phyloP scores from a whole-genome alignment of 768 basidiomycete genomes.

The Wakefieldia striispora region DNA sequence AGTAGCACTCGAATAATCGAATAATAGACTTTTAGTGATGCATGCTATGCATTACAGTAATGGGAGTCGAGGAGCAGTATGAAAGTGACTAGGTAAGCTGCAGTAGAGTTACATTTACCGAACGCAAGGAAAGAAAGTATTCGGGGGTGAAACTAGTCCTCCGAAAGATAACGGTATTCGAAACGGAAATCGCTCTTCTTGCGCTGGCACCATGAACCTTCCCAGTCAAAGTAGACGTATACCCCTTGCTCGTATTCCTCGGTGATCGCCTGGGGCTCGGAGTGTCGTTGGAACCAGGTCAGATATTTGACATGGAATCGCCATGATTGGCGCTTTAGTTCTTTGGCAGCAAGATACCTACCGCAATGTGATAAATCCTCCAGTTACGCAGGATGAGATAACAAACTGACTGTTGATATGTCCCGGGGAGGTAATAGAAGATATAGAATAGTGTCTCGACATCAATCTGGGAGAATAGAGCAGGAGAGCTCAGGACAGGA shows the following conservation, averaged over 20 bases:
- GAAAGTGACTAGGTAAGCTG: slow-evolving; percentile 17
- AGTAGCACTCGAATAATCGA: slow-evolving; percentile 72
- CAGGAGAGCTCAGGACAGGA: slow-evolving; percentile 75
- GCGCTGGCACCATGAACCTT: slow-evolving; percentile 97
- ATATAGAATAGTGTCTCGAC: slow-evolving; percentile 98
- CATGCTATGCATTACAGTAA: slow-evolving; percentile 19
- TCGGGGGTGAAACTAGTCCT: slow-evolving; percentile 45
- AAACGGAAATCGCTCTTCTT: slow-evolving; percentile 98
- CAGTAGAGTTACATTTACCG: slow-evolving; percentile 26
- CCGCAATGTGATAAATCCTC: slow-evolving; percentile 1
- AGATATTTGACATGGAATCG: slow-evolving; percentile 99
- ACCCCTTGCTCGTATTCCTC: slow-evolving; percentile 99
- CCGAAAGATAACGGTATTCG: slow-evolving; percentile 92
- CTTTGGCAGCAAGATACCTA: slow-evolving; percentile 94
- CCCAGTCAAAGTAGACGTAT: slow-evolving; percentile 99
- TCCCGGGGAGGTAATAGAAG: slow-evolving; percentile 96
- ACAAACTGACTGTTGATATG: slow-evolving; percentile 83
- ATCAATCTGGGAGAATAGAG: slow-evolving; percentile 87
- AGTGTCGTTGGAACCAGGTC: slow-evolving; percentile 99
- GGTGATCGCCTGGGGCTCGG: slow-evolving; percentile 97
- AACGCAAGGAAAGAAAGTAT: slow-evolving; percentile 11
- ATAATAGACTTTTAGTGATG: slow-evolving; percentile 9
- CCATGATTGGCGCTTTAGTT: slow-evolving; percentile 97
- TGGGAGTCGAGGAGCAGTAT: slow-evolving; percentile 11
- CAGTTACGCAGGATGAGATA: neutral